Conservation (phyloP, 108 stramenopile genomes). For the Fragilaria radians region DNA sequence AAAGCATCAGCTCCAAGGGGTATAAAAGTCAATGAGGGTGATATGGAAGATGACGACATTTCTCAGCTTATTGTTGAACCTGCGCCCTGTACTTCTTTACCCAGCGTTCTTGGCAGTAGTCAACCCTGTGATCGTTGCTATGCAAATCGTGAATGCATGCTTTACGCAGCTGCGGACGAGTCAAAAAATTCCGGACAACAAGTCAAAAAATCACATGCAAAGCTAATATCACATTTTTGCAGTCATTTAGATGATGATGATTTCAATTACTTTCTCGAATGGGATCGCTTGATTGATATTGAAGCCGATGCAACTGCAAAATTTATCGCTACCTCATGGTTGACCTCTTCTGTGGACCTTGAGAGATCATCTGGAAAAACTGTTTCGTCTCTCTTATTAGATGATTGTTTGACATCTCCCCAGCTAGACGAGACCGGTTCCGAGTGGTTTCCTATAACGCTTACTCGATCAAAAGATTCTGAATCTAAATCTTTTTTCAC, state of each 20-base stretch:
- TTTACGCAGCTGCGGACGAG: slow-evolving; percentile 56
- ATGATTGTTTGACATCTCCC: slow-evolving; percentile 12
- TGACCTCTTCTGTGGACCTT: slow-evolving; percentile 37
- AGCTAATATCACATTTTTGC: slow-evolving; percentile 52
- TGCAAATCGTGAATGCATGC: slow-evolving; percentile 77
- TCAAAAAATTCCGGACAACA: background rate
- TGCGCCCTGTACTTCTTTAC: slow-evolving; percentile 44
- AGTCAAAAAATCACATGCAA: slow-evolving; percentile 28
- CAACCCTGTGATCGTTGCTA: slow-evolving; percentile 69
- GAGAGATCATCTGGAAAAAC: slow-evolving; percentile 58
- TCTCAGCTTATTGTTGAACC: slow-evolving; percentile 7
- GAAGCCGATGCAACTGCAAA: slow-evolving; percentile 46
- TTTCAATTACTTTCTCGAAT: slow-evolving; percentile 71
- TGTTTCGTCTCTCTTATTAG: slow-evolving; percentile 54
- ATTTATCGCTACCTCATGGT: slow-evolving; percentile 50
- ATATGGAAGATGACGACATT: slow-evolving; percentile 20
- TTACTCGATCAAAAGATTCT: slow-evolving; percentile 25
- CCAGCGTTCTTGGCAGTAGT: slow-evolving; percentile 34
- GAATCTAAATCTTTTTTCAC: slow-evolving; percentile 14
- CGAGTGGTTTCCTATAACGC: slow-evolving; percentile 13
- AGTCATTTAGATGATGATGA: slow-evolving; percentile 58
- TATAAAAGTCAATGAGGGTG: slow-evolving; percentile 41
- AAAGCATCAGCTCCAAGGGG: slow-evolving; percentile 60
- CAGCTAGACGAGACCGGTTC: slow-evolving; percentile 3
- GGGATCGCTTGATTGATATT: slow-evolving; percentile 84